Evolutionary conservation across 257 asterid species (phyloP).

Genomic region (Fraxinus quadrangulata): DNA sequence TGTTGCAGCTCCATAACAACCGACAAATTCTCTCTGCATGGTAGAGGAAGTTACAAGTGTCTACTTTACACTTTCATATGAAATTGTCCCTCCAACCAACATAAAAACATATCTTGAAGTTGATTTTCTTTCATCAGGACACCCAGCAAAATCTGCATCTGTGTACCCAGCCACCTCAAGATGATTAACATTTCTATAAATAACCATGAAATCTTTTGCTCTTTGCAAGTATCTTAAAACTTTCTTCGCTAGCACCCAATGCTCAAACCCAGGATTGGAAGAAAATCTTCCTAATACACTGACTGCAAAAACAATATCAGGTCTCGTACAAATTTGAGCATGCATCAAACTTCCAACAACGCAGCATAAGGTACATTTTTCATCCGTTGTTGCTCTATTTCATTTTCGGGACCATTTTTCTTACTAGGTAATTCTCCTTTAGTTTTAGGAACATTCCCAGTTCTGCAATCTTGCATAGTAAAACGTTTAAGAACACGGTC

Average conservation of each 20-base stretch:
- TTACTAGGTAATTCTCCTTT: neutral
- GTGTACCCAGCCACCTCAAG: neutral
- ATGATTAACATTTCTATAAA: neutral
- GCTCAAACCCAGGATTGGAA: neutral
- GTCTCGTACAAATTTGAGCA: neutral
- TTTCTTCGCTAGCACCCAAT: constrained; percentile 1
- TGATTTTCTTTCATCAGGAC: neutral
- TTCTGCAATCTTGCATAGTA: neutral
- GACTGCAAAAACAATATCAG: neutral
- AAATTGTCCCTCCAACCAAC: neutral
- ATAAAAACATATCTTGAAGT: neutral
- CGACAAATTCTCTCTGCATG: neutral
- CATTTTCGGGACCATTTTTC: neutral
- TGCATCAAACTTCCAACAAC: neutral
- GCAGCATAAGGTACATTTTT: neutral
- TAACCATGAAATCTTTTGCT: neutral
- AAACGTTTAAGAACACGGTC: neutral
- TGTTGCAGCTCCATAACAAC: neutral
- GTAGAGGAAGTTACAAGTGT: neutral
- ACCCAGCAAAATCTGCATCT: constrained; percentile 4
- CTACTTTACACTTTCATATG: neutral
- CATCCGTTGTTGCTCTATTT: neutral
- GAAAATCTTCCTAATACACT: neutral
- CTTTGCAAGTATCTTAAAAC: constrained; percentile 5
- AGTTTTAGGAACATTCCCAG: neutral